A percentile compares a stretch with the other conserved stretches of the same genome.
Evolutionary conservation across 2,329 filamentous ascomycete genomes (phyloP).

Genomic region (Alternaria sp.): DNA sequence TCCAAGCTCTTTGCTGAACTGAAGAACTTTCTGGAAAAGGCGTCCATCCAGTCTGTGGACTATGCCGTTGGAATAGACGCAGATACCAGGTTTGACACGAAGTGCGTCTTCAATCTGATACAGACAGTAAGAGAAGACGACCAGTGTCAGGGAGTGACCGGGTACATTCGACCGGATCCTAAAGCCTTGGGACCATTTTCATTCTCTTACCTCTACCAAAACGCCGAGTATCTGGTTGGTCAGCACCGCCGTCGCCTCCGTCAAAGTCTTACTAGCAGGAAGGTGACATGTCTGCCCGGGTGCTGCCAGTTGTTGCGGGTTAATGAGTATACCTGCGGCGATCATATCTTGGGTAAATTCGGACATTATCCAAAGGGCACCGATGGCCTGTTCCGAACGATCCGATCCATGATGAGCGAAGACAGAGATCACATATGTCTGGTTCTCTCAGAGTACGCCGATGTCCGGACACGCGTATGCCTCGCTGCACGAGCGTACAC

Average conservation of each 20-base stretch:
- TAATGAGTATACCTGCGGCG: conserved; percentile 6
- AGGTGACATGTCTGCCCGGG: conserved; percentile 11
- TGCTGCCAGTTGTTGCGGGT: conserved; percentile 12
- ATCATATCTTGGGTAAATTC: conserved; percentile 8
- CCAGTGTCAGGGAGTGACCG: conserved; percentile 1
- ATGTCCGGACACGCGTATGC: conserved; percentile 10
- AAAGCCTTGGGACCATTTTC: background rate
- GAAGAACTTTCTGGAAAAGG: background rate
- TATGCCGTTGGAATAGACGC: conserved; percentile 13
- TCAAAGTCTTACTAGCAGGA: conserved; percentile 12
- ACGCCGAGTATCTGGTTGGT: conserved; percentile 13
- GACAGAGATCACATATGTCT: conserved; percentile 16
- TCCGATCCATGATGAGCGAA: conserved; percentile 13
- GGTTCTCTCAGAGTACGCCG: conserved; percentile 6
- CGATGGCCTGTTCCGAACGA: conserved; percentile 13
- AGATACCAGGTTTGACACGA: conserved; percentile 9
- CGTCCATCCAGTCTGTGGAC: conserved; percentile 3
- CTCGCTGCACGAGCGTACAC: conserved; percentile 11
- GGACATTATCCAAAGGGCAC: conserved; percentile 7
- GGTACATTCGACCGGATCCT: conserved; percentile 8
- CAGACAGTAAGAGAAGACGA: conserved; percentile 15
- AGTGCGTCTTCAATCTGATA: conserved; percentile 7
- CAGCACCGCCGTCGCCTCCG: conserved; percentile 13
- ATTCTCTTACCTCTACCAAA: conserved; percentile 9
- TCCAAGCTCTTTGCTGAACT: conserved; percentile 7